A percentile compares a stretch with the other conserved stretches of the same genome.
These are phyloP conservation scores for Verbena officinalis DNA, from an alignment of 257 asterid genomes.

Conservation along the genomic window DNA sequence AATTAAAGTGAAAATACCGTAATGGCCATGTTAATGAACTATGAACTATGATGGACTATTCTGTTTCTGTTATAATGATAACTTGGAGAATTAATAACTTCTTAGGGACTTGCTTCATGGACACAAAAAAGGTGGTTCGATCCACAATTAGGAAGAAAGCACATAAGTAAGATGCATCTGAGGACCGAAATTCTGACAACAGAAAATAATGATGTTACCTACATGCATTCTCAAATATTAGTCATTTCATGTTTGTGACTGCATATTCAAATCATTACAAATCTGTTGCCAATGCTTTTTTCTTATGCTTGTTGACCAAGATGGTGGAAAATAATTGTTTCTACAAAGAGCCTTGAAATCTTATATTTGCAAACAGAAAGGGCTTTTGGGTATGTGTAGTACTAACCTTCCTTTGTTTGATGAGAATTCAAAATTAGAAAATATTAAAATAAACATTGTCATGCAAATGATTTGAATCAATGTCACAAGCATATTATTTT, in stretches of 20 bases:
- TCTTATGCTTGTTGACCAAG: not conserved
- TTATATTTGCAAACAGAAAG: not conserved
- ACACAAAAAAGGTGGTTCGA: too few species aligned
- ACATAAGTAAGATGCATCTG: too few species aligned
- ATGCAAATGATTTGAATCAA: not conserved
- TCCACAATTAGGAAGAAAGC: too few species aligned
- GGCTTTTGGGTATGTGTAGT: not conserved
- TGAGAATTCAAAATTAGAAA: not conserved
- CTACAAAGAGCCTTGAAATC: not conserved
- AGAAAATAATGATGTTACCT: too few species aligned
- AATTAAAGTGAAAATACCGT: slow-evolving; percentile 5
- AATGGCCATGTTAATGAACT: not conserved
- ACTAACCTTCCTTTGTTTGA: not conserved
- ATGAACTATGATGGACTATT: not conserved
- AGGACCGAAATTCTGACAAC: too few species aligned
- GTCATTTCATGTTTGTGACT: not conserved
- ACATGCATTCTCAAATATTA: too few species aligned
- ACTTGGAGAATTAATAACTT: not conserved
- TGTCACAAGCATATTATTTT: not conserved
- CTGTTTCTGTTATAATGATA: slow-evolving; percentile 8
- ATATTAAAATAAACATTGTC: not conserved
- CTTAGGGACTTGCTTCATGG: too few species aligned
- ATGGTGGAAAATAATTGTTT: not conserved
- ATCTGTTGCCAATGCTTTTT: not conserved
- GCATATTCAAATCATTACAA: not conserved